phyloP scores from a whole-genome alignment of 331 rosid species.

The Pyracantha coccinea region DNA sequence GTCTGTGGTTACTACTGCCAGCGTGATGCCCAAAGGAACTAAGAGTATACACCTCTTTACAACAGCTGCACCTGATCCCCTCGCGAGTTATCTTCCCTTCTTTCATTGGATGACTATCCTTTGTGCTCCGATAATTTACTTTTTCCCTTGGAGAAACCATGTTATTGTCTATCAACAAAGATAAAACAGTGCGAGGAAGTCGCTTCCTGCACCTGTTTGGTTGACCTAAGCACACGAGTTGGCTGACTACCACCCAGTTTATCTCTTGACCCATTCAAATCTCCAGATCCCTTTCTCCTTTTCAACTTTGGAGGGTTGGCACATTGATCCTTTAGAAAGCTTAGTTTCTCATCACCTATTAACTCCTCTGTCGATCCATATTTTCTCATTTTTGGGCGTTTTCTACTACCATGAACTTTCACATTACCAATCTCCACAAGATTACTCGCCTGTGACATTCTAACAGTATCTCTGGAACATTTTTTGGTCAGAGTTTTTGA shows the following conservation, averaged over 20 bases:
- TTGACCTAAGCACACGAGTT: conserved; percentile 34
- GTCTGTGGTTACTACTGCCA: conserved; percentile 28
- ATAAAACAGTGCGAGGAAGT: conserved; percentile 41
- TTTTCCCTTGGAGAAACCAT: conserved; percentile 46
- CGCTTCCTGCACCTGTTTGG: conserved; percentile 65
- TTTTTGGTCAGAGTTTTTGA: not conserved
- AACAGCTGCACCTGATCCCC: conserved; percentile 80
- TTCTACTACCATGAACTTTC: not conserved
- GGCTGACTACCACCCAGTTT: conserved; percentile 1
- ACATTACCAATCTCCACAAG: not conserved
- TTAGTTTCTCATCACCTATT: conserved; percentile 3
- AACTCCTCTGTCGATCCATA: conserved; percentile 9
- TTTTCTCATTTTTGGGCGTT: not conserved
- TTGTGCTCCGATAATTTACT: conserved; percentile 31
- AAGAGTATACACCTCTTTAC: conserved; percentile 40
- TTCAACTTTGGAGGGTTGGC: conserved; percentile 15
- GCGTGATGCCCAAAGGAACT: conserved; percentile 55
- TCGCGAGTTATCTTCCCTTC: conserved; percentile 57
- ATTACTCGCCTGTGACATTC: not conserved
- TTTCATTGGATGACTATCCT: not conserved
- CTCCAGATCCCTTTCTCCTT: conserved; percentile 11
- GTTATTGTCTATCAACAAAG: conserved; percentile 72
- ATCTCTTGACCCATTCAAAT: conserved; percentile 1
- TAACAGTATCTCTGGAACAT: conserved; percentile 5
- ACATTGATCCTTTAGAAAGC: conserved; percentile 14